phyloP scores from a whole-genome alignment of 305 asterid species.

The Solanum hybrid region DNA sequence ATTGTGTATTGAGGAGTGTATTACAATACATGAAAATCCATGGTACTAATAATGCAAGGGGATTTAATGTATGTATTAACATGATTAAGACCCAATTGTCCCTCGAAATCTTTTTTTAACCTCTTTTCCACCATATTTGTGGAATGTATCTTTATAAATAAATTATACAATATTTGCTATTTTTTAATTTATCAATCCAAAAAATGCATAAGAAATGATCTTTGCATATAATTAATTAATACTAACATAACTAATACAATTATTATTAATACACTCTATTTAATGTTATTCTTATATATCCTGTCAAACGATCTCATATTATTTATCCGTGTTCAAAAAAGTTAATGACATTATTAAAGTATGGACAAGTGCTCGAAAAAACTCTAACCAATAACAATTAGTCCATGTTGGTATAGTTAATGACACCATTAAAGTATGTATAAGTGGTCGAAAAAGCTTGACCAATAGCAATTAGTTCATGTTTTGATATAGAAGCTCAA shows the following conservation, averaged over 20 bases:
- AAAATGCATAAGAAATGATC: too few species aligned
- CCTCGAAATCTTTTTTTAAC: too few species aligned
- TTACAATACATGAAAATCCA: neutral
- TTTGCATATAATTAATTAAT: too few species aligned
- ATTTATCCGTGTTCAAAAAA: neutral
- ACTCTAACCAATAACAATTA: neutral
- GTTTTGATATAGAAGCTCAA: neutral
- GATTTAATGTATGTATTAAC: neutral
- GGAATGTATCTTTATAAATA: neutral
- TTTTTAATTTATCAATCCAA: neutral
- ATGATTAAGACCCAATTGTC: neutral
- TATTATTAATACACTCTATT: too few species aligned
- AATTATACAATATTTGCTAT: too few species aligned
- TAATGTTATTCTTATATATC: too few species aligned
- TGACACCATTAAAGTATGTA: neutral
- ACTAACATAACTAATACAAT: too few species aligned
- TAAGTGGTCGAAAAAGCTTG: neutral
- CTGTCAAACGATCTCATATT: too few species aligned
- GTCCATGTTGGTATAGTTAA: neutral
- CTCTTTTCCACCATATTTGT: neutral
- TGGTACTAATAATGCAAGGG: neutral
- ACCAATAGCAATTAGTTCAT: neutral
- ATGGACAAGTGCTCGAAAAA: neutral
- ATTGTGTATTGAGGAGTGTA: neutral
- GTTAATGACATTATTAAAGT: neutral